Conservation (phyloP, 352 stramenopile genomes). For the Phytophthora hybrid region DNA sequence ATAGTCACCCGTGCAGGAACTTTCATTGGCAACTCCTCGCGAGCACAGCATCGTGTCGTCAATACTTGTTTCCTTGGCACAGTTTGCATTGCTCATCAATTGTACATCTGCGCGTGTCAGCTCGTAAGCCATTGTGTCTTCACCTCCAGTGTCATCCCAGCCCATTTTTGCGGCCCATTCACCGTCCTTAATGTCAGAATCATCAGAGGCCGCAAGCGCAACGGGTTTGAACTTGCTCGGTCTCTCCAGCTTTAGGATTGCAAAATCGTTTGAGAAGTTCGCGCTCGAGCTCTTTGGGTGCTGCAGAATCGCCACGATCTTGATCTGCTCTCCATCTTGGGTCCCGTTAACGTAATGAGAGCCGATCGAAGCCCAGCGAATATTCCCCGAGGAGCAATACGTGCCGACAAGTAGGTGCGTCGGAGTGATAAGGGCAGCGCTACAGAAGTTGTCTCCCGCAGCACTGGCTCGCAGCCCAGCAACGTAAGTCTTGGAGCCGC, state of each 20-base stretch:
- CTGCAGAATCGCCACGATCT: slow-evolving; percentile 38
- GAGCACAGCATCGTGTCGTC: slow-evolving; percentile 55
- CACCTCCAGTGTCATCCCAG: slow-evolving; percentile 35
- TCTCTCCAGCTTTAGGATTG: slow-evolving; percentile 52
- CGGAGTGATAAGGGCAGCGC: slow-evolving; percentile 46
- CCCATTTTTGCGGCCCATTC: slow-evolving; percentile 39
- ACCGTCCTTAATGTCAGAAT: slow-evolving; percentile 21
- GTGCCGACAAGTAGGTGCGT: slow-evolving; percentile 35
- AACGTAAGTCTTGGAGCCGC: slow-evolving; percentile 45
- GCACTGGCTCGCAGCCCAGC: slow-evolving; percentile 19
- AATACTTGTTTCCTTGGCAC: slow-evolving; percentile 23
- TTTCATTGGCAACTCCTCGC: slow-evolving; percentile 30
- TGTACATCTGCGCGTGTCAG: slow-evolving; percentile 42
- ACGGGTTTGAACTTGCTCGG: slow-evolving; percentile 45
- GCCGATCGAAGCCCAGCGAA: slow-evolving; percentile 50
- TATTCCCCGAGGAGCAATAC: slow-evolving; percentile 42
- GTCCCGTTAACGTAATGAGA: slow-evolving; percentile 56
- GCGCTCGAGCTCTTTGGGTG: slow-evolving; percentile 46
- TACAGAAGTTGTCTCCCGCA: slow-evolving; percentile 23
- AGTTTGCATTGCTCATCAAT: slow-evolving; percentile 43
- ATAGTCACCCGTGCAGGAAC: slow-evolving; percentile 64
- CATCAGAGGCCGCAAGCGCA: slow-evolving; percentile 20
- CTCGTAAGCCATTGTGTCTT: slow-evolving; percentile 22
- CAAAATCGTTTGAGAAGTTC: slow-evolving; percentile 44
- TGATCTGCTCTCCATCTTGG: slow-evolving; percentile 51